Percentiles rank a stretch among this genome's conserved stretches.
Evolutionary conservation across 108 stramenopile genomes (phyloP).

Genomic region (Thalassiosira profunda): DNA sequence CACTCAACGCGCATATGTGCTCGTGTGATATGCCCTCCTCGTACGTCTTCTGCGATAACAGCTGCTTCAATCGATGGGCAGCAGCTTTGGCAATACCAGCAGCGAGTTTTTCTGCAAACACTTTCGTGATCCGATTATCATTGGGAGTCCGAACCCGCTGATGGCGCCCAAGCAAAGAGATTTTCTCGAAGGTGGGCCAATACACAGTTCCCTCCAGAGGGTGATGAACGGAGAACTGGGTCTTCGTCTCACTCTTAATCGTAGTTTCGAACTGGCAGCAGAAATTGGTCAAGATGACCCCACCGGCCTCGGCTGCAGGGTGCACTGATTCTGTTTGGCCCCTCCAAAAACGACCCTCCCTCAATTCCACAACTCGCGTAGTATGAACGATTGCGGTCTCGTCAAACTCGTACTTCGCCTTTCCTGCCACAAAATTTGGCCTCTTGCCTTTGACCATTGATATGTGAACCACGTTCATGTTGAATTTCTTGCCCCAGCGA

Average conservation of each 20-base stretch:
- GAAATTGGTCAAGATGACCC: slow-evolving; percentile 1
- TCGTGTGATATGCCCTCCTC: slow-evolving; percentile 6
- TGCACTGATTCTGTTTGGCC: no score
- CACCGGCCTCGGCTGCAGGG: background rate
- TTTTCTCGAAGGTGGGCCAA: background rate
- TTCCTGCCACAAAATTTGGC: no score
- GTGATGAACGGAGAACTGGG: no score
- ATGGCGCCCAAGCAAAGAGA: background rate
- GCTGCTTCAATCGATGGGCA: background rate
- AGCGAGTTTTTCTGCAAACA: background rate
- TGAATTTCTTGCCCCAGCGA: background rate
- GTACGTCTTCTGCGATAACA: background rate
- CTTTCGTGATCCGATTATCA: background rate
- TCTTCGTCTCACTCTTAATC: background rate
- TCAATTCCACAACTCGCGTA: background rate
- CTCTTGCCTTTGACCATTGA: background rate
- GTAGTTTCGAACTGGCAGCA: background rate
- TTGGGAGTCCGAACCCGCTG: background rate
- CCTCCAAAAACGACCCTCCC: no score
- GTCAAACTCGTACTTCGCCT: background rate
- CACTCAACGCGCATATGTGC: background rate
- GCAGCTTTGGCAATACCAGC: background rate
- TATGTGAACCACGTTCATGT: background rate
- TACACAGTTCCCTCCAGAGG: no score
- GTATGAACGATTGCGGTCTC: background rate